Evolutionary conservation across 2,329 filamentous ascomycete species (phyloP).

Genomic region (Grosmannia serpens): DNA sequence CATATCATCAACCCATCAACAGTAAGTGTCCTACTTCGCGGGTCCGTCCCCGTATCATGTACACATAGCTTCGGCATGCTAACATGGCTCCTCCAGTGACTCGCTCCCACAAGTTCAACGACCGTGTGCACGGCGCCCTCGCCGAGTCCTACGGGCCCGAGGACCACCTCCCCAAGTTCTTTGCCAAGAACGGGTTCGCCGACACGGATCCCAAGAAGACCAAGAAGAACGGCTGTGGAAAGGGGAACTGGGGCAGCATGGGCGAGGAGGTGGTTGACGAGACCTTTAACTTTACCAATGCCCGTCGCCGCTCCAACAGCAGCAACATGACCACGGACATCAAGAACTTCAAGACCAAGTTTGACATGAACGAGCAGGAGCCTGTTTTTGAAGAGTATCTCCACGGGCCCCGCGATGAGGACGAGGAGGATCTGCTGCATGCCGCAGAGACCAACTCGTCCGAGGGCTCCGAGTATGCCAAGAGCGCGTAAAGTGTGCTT

Average conservation of each 20-base stretch:
- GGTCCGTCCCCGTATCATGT: too few relatives aligned
- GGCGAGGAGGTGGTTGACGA: conserved; percentile 80
- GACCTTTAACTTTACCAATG: conserved; percentile 71
- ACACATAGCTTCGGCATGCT: too few relatives aligned
- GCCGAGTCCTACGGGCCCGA: conserved; percentile 54
- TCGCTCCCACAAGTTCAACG: conserved; percentile 91
- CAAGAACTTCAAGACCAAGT: conserved; percentile 88
- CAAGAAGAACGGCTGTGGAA: conserved; percentile 92
- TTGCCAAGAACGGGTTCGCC: conserved; percentile 73
- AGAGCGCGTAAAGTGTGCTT: conserved; percentile 8
- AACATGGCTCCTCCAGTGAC: conserved; percentile 62
- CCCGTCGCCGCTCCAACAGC: conserved; percentile 87
- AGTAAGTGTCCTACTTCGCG: too few relatives aligned
- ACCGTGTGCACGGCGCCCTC: conserved; percentile 75
- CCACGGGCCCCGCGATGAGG: conserved; percentile 53
- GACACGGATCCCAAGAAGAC: conserved; percentile 82
- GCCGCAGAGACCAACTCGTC: conserved; percentile 50
- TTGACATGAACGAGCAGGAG: conserved; percentile 79
- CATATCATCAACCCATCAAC: neutral
- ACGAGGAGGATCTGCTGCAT: conserved; percentile 41
- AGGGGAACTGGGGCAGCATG: conserved; percentile 82
- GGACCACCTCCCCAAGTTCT: conserved; percentile 80
- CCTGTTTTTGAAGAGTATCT: conserved; percentile 84
- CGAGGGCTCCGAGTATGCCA: conserved; percentile 32
- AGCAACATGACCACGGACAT: conserved; percentile 60